Percentiles rank a stretch among this genome's conserved stretches.
Evolutionary conservation across 73 alveolate genomes (phyloP).

Genomic region (Stentor roeselii): DNA sequence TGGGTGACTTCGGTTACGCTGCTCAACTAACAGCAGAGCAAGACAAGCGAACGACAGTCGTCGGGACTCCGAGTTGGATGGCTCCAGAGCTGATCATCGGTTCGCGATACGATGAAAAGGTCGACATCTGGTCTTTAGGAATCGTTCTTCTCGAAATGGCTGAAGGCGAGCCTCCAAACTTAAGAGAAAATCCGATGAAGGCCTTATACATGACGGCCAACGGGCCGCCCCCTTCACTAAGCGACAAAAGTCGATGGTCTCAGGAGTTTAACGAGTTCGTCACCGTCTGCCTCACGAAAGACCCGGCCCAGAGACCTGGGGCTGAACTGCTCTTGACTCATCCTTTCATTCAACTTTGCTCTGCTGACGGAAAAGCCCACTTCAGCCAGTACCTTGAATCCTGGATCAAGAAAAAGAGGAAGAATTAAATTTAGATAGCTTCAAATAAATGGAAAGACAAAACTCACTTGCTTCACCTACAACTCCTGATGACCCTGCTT

Average conservation of each 20-base stretch:
- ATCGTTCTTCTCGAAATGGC: slow-evolving; percentile 64
- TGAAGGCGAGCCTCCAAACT: slow-evolving; percentile 65
- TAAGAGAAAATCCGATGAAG: slow-evolving; percentile 35
- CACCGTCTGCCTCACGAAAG: slow-evolving; percentile 53
- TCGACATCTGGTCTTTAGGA: slow-evolving; percentile 74
- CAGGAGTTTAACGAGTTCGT: slow-evolving; percentile 53
- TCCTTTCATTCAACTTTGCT: slow-evolving; percentile 42
- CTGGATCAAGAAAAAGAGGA: too few relatives aligned
- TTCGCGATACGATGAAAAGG: slow-evolving; percentile 53
- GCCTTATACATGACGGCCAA: slow-evolving; percentile 37
- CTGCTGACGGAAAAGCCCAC: too few relatives aligned
- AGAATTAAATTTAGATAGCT: too few relatives aligned
- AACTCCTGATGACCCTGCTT: background rate
- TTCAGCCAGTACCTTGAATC: too few relatives aligned
- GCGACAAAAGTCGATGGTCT: slow-evolving; percentile 55
- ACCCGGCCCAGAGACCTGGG: slow-evolving; percentile 57
- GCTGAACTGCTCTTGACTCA: slow-evolving; percentile 42
- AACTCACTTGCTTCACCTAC: background rate
- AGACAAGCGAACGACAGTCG: slow-evolving; percentile 64
- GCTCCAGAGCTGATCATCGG: slow-evolving; percentile 81
- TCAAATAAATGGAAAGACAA: too few relatives aligned
- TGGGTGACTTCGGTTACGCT: slow-evolving; percentile 82
- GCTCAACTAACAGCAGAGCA: slow-evolving; percentile 64
- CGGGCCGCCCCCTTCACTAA: slow-evolving; percentile 49
- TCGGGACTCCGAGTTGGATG: slow-evolving; percentile 84